Base-by-base conservation (phyloP, 768 basidiomycete species). In the Kwoniella sp. region DNA sequence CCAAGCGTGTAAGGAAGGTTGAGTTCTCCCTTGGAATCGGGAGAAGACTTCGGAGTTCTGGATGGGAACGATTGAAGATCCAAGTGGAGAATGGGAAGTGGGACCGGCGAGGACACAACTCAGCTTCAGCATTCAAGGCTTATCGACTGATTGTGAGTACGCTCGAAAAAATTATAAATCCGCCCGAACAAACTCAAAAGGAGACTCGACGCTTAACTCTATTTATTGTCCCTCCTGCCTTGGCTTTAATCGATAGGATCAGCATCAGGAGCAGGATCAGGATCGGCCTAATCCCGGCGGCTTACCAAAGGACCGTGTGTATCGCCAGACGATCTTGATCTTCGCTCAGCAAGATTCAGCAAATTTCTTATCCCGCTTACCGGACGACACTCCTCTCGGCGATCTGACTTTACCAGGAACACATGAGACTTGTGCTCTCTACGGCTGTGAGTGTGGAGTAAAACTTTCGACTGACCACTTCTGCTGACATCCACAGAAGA, bases 381-480 rank as follows among this genome's bases (percentile, higher is more conserved):
- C 91, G 1, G 88, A 92, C 77, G 73, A 80, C 1, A 80, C 85
- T 0, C 84, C 88, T 7, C 80, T 95, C 27, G 90, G 90, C 9
- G 88, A 88, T 22, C 73, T 93, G n/a, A 79, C 86, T 63, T 83
- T 95, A 33, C 91, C 92, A 58, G 92, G 91, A 84, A 79, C 68
- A 81, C 84, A 65, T 10, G 37, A 57, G 47, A 63, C 67, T 15
- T 65, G 62, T 19, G 70, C 72, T 15, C 49, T 61, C 56, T 68
- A 63, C 57, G 53, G 67, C 26, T 63, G 66, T 66, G 47, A 57
- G 60, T 68, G n/a, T n/a, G n/a, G n/a, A n/a, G n/a, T 21, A 50
- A 27, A 49, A 56, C 37, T 9, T 60, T 10, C 56, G 58, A 25
- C 24, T 55, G 58, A 22, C n/a, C n/a, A n/a, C n/a, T n/a, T n/a